Evolutionary conservation across 805 yeast species (phyloP), one percentile per base, ranked within the genome.

Genomic region (Ogataea pini): DNA sequence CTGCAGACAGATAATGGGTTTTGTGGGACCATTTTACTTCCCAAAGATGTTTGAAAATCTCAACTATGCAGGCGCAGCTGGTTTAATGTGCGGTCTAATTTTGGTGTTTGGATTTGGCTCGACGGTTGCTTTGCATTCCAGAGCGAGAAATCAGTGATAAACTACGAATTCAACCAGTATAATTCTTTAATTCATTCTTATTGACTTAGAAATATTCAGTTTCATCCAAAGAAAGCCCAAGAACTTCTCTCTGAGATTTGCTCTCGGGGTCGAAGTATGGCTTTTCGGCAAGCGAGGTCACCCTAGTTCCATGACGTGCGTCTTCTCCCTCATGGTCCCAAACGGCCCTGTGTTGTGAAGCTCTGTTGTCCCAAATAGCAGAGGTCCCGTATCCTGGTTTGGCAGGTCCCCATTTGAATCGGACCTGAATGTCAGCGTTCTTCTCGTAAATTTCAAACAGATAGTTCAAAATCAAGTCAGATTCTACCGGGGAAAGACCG

Each of bases 361-460:
- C 54, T 63, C 78, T 67, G 65, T 74, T 75, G 51, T 74, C 78
- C 79, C 79, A 75, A 34, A 73, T 51, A n/a, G 77, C 78, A 50
- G 73, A 67, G 16, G 75, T 68, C 20, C 76, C 76, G 33, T 60
- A 62, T 17, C 75, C 75, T 33, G 51, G 47, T 19, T 49, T 46
- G 37, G 72, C 68, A 14, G 49, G 46, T 51, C 41, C 46, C 82
- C 82, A 78, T 52, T 70, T 71, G 69, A 73, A 72, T 55, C 83
- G 69, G 14, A 76, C 78, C 63, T 78, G 82, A 48, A 77, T 72
- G 53, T 79, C 84, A 43, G 73, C 71, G 58, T 75, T 74, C 57
- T 71, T 72, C 58, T 76, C 80, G 48, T 68, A 71, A 20, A 78
- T 68, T 32, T 64, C 61, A 49, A 62, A 74, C 44, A 80, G 65